Percentiles rank a stretch among this genome's conserved stretches.
Evolutionary conservation across 345 rosid species (phyloP).

Genomic region (Gossypium rotundifolium): DNA sequence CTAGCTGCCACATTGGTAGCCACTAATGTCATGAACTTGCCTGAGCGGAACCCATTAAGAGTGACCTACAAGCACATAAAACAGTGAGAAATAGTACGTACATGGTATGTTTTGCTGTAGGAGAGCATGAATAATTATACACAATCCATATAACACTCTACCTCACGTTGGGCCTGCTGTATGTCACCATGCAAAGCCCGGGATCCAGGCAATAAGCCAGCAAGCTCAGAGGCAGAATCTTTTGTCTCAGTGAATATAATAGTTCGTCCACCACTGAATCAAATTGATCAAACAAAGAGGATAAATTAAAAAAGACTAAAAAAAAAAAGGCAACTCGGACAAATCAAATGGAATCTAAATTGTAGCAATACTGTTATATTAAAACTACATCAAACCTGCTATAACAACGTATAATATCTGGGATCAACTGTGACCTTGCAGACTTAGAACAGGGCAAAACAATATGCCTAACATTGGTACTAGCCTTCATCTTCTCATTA

Average conservation of each 20-base stretch:
- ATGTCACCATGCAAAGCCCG: constrained; percentile 93
- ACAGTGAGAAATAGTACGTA: constrained; percentile 2
- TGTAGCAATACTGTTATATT: background rate
- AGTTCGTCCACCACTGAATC: constrained; percentile 82
- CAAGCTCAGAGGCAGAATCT: constrained; percentile 84
- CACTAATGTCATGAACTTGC: constrained; percentile 57
- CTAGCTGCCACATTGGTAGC: background rate
- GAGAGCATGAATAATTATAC: background rate
- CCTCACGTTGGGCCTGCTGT: constrained; percentile 92
- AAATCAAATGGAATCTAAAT: background rate
- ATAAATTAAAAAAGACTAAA: background rate
- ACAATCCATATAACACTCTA: constrained; percentile 15
- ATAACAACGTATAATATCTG: constrained; percentile 86
- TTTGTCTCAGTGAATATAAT: constrained; percentile 88
- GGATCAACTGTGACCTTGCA: constrained; percentile 77
- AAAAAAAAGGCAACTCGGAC: background rate
- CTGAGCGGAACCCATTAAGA: constrained; percentile 81
- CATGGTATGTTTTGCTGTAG: background rate
- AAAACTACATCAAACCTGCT: constrained; percentile 47
- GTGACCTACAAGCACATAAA: constrained; percentile 52
- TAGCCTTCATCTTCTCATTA: constrained; percentile 96
- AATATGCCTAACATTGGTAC: constrained; percentile 81
- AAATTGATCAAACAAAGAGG: background rate
- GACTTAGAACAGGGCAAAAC: constrained; percentile 66
- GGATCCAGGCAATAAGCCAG: constrained; percentile 81